Evolutionary conservation across 257 asterid species (phyloP).

Genomic region (Petunia axillaris): DNA sequence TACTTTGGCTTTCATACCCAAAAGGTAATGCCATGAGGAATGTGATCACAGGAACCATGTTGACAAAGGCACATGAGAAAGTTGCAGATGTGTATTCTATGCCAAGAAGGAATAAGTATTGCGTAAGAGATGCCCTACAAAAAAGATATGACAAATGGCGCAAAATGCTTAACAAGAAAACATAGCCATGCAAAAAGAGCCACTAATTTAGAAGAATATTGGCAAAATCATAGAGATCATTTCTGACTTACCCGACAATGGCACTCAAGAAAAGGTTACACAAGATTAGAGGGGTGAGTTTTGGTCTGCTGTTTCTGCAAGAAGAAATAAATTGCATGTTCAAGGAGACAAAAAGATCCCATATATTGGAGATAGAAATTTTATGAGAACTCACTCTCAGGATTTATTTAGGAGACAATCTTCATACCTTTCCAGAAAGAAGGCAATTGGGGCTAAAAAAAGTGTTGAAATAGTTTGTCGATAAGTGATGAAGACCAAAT

Average conservation of each 20-base stretch:
- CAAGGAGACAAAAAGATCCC: neutral
- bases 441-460: slow-evolving; percentile 66
- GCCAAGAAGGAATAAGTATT: slow-evolving; percentile 79
- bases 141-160: neutral
- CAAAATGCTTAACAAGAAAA: neutral
- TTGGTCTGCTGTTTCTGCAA: slow-evolving; percentile 77
- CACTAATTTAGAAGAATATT: neutral
- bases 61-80: slow-evolving; percentile 73
- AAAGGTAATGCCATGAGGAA: slow-evolving; percentile 76
- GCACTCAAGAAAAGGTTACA: slow-evolving; percentile 69
- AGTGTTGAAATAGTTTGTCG: slow-evolving; percentile 70
- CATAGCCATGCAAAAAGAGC: slow-evolving; percentile 9
- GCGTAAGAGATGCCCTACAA: slow-evolving; percentile 74
- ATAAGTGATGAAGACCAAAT: slow-evolving; percentile 74
- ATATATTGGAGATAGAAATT: neutral
- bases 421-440: slow-evolving; percentile 62
- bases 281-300: slow-evolving; percentile 55
- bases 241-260: slow-evolving; percentile 58
- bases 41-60: slow-evolving; percentile 70
- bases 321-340: neutral
- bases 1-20: slow-evolving; percentile 41
- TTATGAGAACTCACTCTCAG: neutral
- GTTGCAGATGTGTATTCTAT: slow-evolving; percentile 79
- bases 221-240: neutral
- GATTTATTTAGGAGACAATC: neutral